phyloP scores from a whole-genome alignment of 2,329 filamentous ascomycete genomes.

The Beauveria caledonica region DNA sequence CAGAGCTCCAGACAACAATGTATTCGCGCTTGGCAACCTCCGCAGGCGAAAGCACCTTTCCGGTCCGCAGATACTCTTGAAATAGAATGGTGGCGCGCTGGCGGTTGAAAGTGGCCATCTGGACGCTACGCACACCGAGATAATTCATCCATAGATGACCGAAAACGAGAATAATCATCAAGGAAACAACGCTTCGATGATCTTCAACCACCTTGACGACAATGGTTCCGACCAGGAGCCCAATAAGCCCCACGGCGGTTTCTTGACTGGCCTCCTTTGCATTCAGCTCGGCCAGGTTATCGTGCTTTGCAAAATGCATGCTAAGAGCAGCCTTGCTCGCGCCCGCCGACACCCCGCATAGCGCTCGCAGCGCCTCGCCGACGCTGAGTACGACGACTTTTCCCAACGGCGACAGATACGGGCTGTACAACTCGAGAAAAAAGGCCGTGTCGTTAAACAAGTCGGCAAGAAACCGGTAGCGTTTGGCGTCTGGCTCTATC shows the following conservation, averaged over 20 bases:
- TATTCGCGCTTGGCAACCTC: conserved; percentile 58
- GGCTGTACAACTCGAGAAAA: conserved; percentile 76
- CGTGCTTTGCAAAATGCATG: conserved; percentile 80
- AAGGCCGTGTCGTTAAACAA: conserved; percentile 83
- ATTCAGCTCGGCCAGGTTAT: conserved; percentile 88
- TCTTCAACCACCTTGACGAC: conserved; percentile 70
- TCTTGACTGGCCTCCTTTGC: conserved; percentile 94
- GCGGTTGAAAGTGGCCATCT: conserved; percentile 75
- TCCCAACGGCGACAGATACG: conserved; percentile 51
- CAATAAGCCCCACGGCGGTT: conserved; percentile 80
- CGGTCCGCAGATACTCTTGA: conserved; percentile 42
- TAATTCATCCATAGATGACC: conserved; percentile 82
- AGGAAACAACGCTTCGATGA: conserved; percentile 61
- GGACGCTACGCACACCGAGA: conserved; percentile 72
- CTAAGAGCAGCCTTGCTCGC: conserved; percentile 86
- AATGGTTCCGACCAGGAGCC: conserved; percentile 76
- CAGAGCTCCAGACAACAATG: conserved; percentile 43
- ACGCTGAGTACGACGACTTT: conserved; percentile 43
- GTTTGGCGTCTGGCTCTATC: conserved; percentile 86
- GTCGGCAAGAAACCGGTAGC: conserved; percentile 78
- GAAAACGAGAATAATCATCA: conserved; percentile 63
- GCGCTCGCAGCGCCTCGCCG: conserved; percentile 43
- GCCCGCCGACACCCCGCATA: conserved; percentile 86
- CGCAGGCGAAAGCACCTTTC: conserved; percentile 50
- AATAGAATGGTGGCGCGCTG: conserved; percentile 79